Base-by-base conservation (phyloP, 805 yeast genomes). In the Zygosaccharomyces pseudorouxii region DNA sequence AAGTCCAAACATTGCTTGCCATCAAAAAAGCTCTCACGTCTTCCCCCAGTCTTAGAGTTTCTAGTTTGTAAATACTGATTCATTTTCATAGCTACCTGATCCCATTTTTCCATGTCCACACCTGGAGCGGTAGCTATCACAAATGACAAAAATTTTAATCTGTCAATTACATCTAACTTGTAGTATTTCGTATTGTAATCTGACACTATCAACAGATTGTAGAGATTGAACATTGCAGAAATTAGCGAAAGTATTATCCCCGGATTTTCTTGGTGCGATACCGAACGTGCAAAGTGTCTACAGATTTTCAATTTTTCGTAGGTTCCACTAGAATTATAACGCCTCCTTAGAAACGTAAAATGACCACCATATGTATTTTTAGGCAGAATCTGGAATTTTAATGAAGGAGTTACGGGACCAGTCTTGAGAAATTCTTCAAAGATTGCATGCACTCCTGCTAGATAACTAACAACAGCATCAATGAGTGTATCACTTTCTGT, bases 1-100 rank as follows among this genome's bases (percentile, higher is more conserved):
- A 23, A 46, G 3, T 35, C 22, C 33, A 46, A 25, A 36, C 49
- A 46, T n/a, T 46, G 41, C 12, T 25, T 41, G 2, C 49, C 49
- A 41, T 46, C 49, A 14, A 22, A 22, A 22, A 22, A 22, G 6
- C 23, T 22, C 23, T 22, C 23, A 22, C 6, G 4, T 22, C 6
- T 22, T 4, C 23, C 23, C 6, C 23, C 23, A 6, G 4, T 6
- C 4, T 6, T 22, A 6, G 23, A n/a, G 11, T 25, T 9, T 25
- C 28, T 25, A 25, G 5, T 25, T 25, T 25, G 28, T 25, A 9
- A 10, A 25, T 25, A 10, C 28, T 9, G 28, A 25, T 25, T 25
- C 28, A 25, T 25, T 25, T 25, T 25, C 28, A 14, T 35, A 7
- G 46, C 50, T 10, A 25, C 7, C 7, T 25, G 10, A 25, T 25